phyloP scores from a whole-genome alignment of 129 eudicot species.

The Gnaphalium uliginosum region DNA sequence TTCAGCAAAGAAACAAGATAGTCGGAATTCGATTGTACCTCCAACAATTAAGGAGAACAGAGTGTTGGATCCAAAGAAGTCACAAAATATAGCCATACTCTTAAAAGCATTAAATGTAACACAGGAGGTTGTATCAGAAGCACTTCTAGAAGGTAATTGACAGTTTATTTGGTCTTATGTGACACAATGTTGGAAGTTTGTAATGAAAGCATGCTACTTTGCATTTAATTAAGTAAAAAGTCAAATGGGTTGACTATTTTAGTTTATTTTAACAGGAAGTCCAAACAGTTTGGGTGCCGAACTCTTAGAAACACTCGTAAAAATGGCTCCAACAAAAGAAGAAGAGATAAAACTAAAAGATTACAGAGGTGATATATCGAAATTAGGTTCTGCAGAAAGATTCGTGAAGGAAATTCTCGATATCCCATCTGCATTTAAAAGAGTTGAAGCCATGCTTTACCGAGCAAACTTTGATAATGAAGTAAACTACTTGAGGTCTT shows the following conservation, averaged over 20 bases:
- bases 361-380: slow-evolving; percentile 73
- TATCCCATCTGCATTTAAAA: slow-evolving; percentile 80
- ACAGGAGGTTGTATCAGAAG: slow-evolving; percentile 76
- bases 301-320: slow-evolving; percentile 82
- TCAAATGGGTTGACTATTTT: background rate
- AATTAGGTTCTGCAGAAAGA: slow-evolving; percentile 86
- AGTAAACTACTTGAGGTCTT: slow-evolving; percentile 64
- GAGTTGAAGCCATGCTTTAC: slow-evolving; percentile 96
- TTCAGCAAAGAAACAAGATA: slow-evolving; percentile 53
- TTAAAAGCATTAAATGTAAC: slow-evolving; percentile 88
- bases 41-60: slow-evolving; percentile 62
- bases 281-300: slow-evolving; percentile 75
- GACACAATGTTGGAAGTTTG: background rate
- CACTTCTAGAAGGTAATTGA: slow-evolving; percentile 73
- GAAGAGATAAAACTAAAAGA: slow-evolving; percentile 87
- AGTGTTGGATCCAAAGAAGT: slow-evolving; percentile 94
- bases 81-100: slow-evolving; percentile 91
- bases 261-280: slow-evolving; percentile 60
- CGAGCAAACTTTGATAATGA: slow-evolving; percentile 83
- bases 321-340: slow-evolving; percentile 98
- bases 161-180: background rate
- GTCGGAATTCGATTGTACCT: slow-evolving; percentile 48
- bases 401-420: slow-evolving; percentile 75
- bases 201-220: background rate
- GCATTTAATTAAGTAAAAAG: background rate